A percentile compares a stretch with the other conserved stretches of the same genome.
phyloP scores from a whole-genome alignment of 1,284 basidiomycete genomes.

The Nidula niveotomentosa region DNA sequence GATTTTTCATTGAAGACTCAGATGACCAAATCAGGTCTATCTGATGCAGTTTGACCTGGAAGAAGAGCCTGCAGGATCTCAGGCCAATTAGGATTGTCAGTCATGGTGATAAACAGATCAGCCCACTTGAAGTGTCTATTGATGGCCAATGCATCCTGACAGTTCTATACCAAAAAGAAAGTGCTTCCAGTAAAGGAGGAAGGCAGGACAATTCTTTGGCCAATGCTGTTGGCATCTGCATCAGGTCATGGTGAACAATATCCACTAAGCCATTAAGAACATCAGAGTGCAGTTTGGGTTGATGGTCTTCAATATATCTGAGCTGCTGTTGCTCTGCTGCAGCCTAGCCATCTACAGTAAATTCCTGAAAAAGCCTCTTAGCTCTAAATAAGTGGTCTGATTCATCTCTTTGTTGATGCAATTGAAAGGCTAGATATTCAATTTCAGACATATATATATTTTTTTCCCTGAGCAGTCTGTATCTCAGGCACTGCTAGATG shows the following conservation, averaged over 20 bases:
- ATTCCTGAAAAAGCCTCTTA: conserved; percentile 37
- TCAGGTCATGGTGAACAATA: conserved; percentile 5
- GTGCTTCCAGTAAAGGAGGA: conserved; percentile 32
- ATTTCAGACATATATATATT: conserved; percentile 13
- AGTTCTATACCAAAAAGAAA: conserved; percentile 38
- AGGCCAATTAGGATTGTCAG: conserved; percentile 42
- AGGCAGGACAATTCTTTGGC: conserved; percentile 21
- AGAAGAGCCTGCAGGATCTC: conserved; percentile 34
- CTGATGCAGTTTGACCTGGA: conserved; percentile 27
- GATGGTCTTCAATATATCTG: conserved; percentile 29
- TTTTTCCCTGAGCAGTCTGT: neutral
- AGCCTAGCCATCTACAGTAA: conserved; percentile 28
- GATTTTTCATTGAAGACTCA: conserved; percentile 38
- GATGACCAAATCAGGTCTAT: conserved; percentile 41
- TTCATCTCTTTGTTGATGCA: conserved; percentile 15
- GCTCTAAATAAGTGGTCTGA: conserved; percentile 23
- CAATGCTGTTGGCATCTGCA: conserved; percentile 23
- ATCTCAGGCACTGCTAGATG: neutral
- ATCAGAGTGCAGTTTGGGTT: conserved; percentile 26
- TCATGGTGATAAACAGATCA: conserved; percentile 46
- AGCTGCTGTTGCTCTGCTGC: conserved; percentile 25
- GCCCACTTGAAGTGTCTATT: conserved; percentile 25
- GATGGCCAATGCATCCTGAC: conserved; percentile 44
- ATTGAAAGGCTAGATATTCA: conserved; percentile 21
- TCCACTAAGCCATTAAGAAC: neutral